These are phyloP conservation scores for Rubroshorea leprosula DNA, from an alignment of 345 rosid species.

Conservation along the genomic window DNA sequence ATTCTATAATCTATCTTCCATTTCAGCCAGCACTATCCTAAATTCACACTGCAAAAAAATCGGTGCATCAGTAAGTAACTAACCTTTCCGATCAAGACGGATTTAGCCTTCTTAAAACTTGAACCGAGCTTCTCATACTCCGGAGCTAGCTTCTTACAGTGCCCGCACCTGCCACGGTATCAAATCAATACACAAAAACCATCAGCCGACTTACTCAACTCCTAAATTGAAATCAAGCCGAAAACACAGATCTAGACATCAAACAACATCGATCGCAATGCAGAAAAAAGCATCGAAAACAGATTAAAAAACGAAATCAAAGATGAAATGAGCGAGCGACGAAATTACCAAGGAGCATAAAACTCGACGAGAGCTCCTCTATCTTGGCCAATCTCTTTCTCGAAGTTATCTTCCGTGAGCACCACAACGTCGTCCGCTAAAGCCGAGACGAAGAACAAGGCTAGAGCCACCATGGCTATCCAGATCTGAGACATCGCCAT, in stretches of 20 bases:
- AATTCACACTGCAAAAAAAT: neutral
- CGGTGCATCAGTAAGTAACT: neutral
- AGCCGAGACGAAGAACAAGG: constrained; percentile 50
- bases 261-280: constrained; percentile 13
- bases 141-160: constrained; percentile 98
- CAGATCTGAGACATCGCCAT: constrained; percentile 77
- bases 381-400: constrained; percentile 88
- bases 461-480: constrained; percentile 34
- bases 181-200: neutral
- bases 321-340: neutral
- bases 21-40: neutral
- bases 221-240: neutral
- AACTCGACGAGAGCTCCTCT: constrained; percentile 93
- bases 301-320: constrained; percentile 1
- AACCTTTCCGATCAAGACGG: constrained; percentile 91
- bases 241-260: constrained; percentile 23
- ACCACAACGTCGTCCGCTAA: constrained; percentile 80
- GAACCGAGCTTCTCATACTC: constrained; percentile 88
- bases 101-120: constrained; percentile 85
- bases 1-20: neutral
- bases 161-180: constrained; percentile 73
- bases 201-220: neutral
- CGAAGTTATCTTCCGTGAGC: constrained; percentile 83
- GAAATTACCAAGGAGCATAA: constrained; percentile 93
- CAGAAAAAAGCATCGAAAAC: neutral